Base-by-base conservation (phyloP, 2,329 filamentous ascomycete genomes). In the Sarocladiaceae sp. region DNA sequence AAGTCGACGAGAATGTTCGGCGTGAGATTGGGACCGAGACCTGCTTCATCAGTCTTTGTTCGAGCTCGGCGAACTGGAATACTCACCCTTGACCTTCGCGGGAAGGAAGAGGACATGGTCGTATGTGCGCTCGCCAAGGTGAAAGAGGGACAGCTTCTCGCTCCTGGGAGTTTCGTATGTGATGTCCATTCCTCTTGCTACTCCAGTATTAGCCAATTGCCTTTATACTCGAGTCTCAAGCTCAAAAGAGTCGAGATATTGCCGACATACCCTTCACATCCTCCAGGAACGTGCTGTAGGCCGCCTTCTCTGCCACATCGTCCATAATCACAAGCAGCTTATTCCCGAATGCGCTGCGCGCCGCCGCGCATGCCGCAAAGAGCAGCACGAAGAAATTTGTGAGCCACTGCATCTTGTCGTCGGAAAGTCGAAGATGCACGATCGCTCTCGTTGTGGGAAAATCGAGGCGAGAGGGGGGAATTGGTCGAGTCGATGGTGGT, bases 81-180 rank as follows among this genome's bases (percentile, higher is more conserved):
- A 52, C 47, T 50, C 66, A 90, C 88, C 92, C 81, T 99, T 99
- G 28, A 89, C 83, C 71, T 93, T 96, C 55, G 86, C 84, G 50
- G 94, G 94, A 58, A 97, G 83, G 60, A 99, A 79, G 58, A 97
- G 71, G 58, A 97, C 75, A 71, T 99, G 93, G 72, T 97, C 93
- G 71, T 92, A 97, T 57, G 82, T 84, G 68, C 88, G 84, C 74
- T 94, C 90, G 66, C 93, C 94, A 57, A 94, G 84, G 65, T 83
- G 78, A 75, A 97, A 96, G 59, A 99, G 78, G 50, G 82, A 79
- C 62, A 97, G 73, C 49, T 78, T 76, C 51, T 90, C 83, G 67
- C 83, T 88, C 74, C 94, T 94, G 55, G 90, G 89, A 7, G 90
- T 91, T 68, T 92, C 84, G 67, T 91, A 92, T 33, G 81, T 80